phyloP scores from a whole-genome alignment of 2,329 filamentous ascomycete genomes.

The Orbilia ellipsospora region DNA sequence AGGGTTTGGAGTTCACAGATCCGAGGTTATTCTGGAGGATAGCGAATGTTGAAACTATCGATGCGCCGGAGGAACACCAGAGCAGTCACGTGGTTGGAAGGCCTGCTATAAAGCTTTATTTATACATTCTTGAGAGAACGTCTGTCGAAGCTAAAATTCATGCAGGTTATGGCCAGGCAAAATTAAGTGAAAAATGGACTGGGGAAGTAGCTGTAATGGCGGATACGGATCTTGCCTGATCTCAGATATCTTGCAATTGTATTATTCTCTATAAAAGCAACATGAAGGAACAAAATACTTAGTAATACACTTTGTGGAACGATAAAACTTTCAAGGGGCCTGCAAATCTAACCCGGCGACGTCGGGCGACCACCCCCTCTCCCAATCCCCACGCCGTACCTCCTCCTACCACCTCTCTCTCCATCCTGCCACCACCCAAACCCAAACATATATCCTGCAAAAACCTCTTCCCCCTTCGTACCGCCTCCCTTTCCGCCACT shows the following conservation, averaged over 20 bases:
- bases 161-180: not conserved
- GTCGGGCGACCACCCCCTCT: conserved; percentile 10
- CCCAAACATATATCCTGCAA: conserved; percentile 55
- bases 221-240: too few relatives aligned
- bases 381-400: conserved; percentile 48
- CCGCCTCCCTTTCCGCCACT: conserved; percentile 50
- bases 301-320: not conserved
- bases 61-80: conserved; percentile 21
- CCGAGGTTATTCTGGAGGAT: conserved; percentile 31
- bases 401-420: conserved; percentile 24
- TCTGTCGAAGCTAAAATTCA: not conserved
- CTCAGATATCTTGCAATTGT: too few relatives aligned
- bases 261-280: too few relatives aligned
- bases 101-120: conserved; percentile 20
- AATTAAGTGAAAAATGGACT: too few relatives aligned
- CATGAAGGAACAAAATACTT: not conserved
- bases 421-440: conserved; percentile 55
- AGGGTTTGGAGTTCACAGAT: conserved; percentile 9
- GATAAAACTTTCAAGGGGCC: not conserved
- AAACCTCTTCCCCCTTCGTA: conserved; percentile 49
- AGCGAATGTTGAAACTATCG: conserved; percentile 11
- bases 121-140: conserved; percentile 42
- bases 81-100: conserved; percentile 11
- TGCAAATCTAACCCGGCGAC: not conserved
- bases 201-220: too few relatives aligned